phyloP scores from a whole-genome alignment of 2,329 filamentous ascomycete species.

The Xylariomycetidae sp. region DNA sequence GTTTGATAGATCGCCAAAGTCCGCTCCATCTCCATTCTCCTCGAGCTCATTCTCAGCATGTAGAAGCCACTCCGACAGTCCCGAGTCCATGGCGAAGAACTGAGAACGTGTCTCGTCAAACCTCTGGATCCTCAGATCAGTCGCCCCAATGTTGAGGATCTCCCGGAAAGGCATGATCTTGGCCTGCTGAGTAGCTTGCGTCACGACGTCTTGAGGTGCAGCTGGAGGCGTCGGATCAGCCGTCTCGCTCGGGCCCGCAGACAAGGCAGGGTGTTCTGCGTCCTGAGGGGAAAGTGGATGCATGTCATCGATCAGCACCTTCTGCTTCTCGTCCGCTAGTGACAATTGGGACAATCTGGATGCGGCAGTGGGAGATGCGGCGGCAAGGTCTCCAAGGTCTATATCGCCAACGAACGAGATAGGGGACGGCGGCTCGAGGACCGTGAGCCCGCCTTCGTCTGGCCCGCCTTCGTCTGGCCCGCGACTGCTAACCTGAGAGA shows the following conservation, averaged over 20 bases:
- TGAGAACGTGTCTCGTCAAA: slow-evolving; percentile 67
- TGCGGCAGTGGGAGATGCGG: slow-evolving; percentile 9
- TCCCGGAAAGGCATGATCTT: slow-evolving; percentile 63
- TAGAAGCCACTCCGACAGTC: slow-evolving; percentile 56
- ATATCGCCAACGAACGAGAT: slow-evolving; percentile 31
- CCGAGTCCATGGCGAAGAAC: slow-evolving; percentile 67
- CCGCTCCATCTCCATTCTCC: too few species aligned
- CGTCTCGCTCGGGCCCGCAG: slow-evolving; percentile 2
- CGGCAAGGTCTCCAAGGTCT: too few species aligned
- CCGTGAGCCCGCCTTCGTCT: slow-evolving; percentile 17
- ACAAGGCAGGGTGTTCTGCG: slow-evolving; percentile 29
- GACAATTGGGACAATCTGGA: slow-evolving; percentile 28
- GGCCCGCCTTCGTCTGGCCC: slow-evolving; percentile 24
- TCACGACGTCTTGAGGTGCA: slow-evolving; percentile 4
- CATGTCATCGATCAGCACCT: slow-evolving; percentile 24
- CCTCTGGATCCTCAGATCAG: slow-evolving; percentile 63
- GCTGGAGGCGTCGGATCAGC: background rate
- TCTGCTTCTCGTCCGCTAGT: slow-evolving; percentile 35
- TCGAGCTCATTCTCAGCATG: slow-evolving; percentile 37
- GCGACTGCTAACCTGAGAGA: slow-evolving; percentile 31
- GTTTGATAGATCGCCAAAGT: slow-evolving; percentile 34
- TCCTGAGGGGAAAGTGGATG: slow-evolving; percentile 28
- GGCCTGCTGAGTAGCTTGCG: slow-evolving; percentile 9
- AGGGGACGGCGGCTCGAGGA: slow-evolving; percentile 37
- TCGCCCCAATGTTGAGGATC: slow-evolving; percentile 63